Percentiles rank a stretch among this genome's conserved stretches.
phyloP scores from a whole-genome alignment of 2,329 filamentous ascomycete species.

The Aspergillus novofumigatus region DNA sequence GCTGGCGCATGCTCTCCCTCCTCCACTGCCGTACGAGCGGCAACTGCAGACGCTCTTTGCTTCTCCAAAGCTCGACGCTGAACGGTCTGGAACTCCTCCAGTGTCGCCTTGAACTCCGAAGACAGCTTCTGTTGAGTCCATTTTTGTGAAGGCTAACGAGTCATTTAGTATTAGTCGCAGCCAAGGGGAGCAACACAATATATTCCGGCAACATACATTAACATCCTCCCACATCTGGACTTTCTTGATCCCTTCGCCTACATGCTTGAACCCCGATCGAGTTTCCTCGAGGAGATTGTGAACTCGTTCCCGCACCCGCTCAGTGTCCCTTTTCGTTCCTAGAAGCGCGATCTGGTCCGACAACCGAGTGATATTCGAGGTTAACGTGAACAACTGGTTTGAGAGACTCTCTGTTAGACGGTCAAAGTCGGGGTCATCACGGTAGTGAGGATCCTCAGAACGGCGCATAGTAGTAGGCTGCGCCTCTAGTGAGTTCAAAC shows the following conservation, averaged over 20 bases:
- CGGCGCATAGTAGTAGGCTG: conserved; percentile 65
- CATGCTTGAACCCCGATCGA: conserved; percentile 79
- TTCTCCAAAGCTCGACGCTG: conserved; percentile 89
- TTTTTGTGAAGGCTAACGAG: conserved; percentile 76
- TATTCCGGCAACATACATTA: conserved; percentile 53
- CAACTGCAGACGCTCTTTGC: conserved; percentile 78
- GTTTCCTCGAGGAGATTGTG: conserved; percentile 84
- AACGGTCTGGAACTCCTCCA: conserved; percentile 88
- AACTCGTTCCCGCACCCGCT: conserved; percentile 83
- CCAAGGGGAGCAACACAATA: background rate
- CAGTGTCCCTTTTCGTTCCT: conserved; percentile 86
- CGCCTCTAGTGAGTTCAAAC: conserved; percentile 77
- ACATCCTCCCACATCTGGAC: conserved; percentile 82
- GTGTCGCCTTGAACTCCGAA: conserved; percentile 82
- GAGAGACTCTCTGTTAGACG: conserved; percentile 76
- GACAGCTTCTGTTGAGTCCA: conserved; percentile 95
- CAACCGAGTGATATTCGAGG: conserved; percentile 80
- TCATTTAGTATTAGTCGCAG: conserved; percentile 5
- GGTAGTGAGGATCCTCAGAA: conserved; percentile 69
- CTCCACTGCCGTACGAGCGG: conserved; percentile 76
- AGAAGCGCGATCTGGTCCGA: conserved; percentile 79
- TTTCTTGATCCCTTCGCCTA: conserved; percentile 90
- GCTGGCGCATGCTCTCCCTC: conserved; percentile 35
- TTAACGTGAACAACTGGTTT: conserved; percentile 83
- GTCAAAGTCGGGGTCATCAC: conserved; percentile 90